phyloP scores from a whole-genome alignment of 805 yeast genomes.

The Yarrowia bubula region DNA sequence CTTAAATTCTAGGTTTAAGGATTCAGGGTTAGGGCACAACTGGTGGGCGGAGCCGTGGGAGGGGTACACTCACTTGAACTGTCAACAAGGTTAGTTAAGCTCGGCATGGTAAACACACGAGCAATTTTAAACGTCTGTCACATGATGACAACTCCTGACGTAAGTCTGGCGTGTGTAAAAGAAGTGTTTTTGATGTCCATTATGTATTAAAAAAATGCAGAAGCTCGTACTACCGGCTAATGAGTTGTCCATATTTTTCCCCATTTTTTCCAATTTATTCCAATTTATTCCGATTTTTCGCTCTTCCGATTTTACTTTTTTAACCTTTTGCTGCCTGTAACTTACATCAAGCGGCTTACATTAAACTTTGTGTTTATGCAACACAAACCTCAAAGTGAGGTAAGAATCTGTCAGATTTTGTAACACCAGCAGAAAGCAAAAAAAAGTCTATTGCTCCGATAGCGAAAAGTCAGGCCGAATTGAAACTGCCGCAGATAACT shows the following conservation, averaged over 20 bases:
- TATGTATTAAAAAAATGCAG: too few relatives aligned
- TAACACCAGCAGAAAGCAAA: background rate
- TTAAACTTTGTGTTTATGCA: background rate
- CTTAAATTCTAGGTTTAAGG: background rate
- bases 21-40: background rate
- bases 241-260: too few relatives aligned
- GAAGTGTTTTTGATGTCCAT: too few relatives aligned
- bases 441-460: background rate
- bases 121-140: too few relatives aligned
- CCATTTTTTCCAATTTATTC: background rate
- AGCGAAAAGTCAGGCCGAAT: too few relatives aligned
- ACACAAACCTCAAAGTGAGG: background rate
- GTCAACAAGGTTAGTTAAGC: slow-evolving; percentile 13
- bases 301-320: background rate
- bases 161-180: too few relatives aligned
- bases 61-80: background rate
- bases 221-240: too few relatives aligned
- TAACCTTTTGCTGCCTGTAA: background rate
- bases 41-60: background rate
- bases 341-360: slow-evolving; percentile 16
- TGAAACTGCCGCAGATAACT: too few relatives aligned
- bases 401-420: slow-evolving; percentile 12
- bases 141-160: background rate
- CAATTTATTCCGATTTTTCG: background rate
- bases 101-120: too few relatives aligned